Conservation (phyloP, 495 filamentous ascomycete genomes). For the Hyphodiscus hymeniophilus region DNA sequence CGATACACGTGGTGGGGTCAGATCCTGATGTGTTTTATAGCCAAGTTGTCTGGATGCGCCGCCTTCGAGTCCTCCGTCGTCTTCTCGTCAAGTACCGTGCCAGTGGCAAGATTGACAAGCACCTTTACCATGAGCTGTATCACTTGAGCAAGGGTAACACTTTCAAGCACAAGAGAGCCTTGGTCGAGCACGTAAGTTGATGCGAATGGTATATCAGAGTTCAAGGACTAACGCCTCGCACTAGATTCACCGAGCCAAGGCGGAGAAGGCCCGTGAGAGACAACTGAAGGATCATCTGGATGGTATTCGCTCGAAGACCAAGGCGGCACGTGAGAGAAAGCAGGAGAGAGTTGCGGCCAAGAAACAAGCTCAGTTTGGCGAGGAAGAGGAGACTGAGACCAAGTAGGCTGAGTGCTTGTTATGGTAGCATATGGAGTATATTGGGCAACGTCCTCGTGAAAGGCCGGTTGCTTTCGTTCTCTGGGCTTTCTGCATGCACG, state of each 20-base stretch:
- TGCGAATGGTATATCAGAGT: not conserved
- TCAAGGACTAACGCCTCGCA: conserved; percentile 6
- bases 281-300: conserved; percentile 98
- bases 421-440: conserved; percentile 22
- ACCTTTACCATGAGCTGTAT: conserved; percentile 99
- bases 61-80: conserved; percentile 96
- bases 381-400: conserved; percentile 52
- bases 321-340: conserved; percentile 97
- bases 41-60: conserved; percentile 98
- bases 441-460: conserved; percentile 24
- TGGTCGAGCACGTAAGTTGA: conserved; percentile 95
- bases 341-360: conserved; percentile 80
- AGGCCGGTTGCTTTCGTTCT: conserved; percentile 25
- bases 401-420: conserved; percentile 22
- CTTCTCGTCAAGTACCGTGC: conserved; percentile 99
- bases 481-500: conserved; percentile 39
- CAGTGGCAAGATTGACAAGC: conserved; percentile 99
- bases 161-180: conserved; percentile 99
- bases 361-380: conserved; percentile 73
- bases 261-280: conserved; percentile 93
- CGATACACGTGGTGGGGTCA: not conserved
- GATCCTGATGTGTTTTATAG: conserved; percentile 35
- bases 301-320: conserved; percentile 98
- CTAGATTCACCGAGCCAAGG: conserved; percentile 99
- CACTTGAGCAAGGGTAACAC: conserved; percentile 99